A percentile compares a stretch with the other conserved stretches of the same genome.
These are phyloP conservation scores for Claviceps arundinis DNA, from an alignment of 2,329 filamentous ascomycete genomes.

Conservation along the genomic window DNA sequence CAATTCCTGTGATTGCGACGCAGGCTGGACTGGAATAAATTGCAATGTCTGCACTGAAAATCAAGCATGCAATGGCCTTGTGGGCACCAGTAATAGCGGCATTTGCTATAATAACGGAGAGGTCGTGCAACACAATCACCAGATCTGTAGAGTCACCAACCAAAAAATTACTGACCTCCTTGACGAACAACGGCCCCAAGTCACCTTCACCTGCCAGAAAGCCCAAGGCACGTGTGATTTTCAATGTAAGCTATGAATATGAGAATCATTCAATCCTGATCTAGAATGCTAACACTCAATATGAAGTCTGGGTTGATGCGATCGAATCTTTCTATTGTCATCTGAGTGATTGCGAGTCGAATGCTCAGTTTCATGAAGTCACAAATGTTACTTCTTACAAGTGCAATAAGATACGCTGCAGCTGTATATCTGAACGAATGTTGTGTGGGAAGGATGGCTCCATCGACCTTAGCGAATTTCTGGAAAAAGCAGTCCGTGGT, in stretches of 20 bases:
- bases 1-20: conserved; percentile 68
- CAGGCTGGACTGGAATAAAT: conserved; percentile 94
- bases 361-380: conserved; percentile 50
- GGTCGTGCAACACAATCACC: conserved; percentile 86
- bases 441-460: conserved; percentile 86
- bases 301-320: conserved; percentile 80
- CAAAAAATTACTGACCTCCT: conserved; percentile 81
- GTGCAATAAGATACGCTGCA: conserved; percentile 74
- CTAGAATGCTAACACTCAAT: background rate
- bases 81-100: conserved; percentile 68
- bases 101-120: conserved; percentile 88
- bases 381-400: conserved; percentile 75
- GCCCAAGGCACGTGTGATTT: conserved; percentile 75
- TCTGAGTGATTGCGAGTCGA: conserved; percentile 66
- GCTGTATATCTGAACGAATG: conserved; percentile 82
- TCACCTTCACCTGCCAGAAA: conserved; percentile 82
- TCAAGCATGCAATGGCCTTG: conserved; percentile 74
- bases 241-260: conserved; percentile 52
- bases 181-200: conserved; percentile 74
- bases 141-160: conserved; percentile 97
- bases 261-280: background rate
- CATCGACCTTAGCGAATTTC: conserved; percentile 82
- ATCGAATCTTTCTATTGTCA: conserved; percentile 94
- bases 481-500: conserved; percentile 69
- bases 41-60: conserved; percentile 89